A percentile compares a stretch with the other conserved stretches of the same genome.
Evolutionary conservation across 352 stramenopile species (phyloP).

Genomic region (Globisporangium recalcitrans): DNA sequence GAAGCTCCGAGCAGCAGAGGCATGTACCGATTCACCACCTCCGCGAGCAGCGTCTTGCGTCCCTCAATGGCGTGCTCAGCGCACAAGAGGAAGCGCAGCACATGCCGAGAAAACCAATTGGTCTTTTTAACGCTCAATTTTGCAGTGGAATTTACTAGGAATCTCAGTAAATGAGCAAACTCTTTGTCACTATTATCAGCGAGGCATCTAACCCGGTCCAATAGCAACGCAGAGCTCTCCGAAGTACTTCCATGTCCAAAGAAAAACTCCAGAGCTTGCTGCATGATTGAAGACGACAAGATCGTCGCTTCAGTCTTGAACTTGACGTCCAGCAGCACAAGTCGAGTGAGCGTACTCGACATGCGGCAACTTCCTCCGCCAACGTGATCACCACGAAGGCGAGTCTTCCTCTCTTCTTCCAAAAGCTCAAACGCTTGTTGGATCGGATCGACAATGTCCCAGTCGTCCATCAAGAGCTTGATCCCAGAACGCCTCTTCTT

Average conservation of each 20-base stretch:
- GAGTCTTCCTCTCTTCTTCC: constrained; percentile 39
- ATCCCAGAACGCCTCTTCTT: neutral
- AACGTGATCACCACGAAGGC: constrained; percentile 6
- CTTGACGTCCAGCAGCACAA: constrained; percentile 29
- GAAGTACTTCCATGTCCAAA: constrained; percentile 36
- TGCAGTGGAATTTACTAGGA: constrained; percentile 36
- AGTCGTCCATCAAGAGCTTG: constrained; percentile 16
- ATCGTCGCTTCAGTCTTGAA: constrained; percentile 24
- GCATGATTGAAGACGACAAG: constrained; percentile 31
- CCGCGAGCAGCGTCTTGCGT: constrained; percentile 24
- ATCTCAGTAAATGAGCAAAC: constrained; percentile 30
- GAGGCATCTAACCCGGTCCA: constrained; percentile 22
- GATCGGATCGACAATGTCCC: constrained; percentile 32
- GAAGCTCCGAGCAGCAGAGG: constrained; percentile 45
- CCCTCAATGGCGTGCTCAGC: constrained; percentile 23
- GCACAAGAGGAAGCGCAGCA: constrained; percentile 51
- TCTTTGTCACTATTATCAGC: constrained; percentile 20
- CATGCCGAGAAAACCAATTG: constrained; percentile 71
- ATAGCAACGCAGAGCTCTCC: constrained; percentile 37
- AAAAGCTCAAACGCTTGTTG: constrained; percentile 56
- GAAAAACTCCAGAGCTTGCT: constrained; percentile 45
- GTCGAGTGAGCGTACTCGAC: constrained; percentile 36
- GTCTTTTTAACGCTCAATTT: constrained; percentile 59
- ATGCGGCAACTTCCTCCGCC: constrained; percentile 20
- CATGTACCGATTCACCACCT: constrained; percentile 39